Evolutionary conservation across 106 monocot species (phyloP), one percentile per base, ranked within the genome.

Genomic region (Dioscorea zingiberensis): DNA sequence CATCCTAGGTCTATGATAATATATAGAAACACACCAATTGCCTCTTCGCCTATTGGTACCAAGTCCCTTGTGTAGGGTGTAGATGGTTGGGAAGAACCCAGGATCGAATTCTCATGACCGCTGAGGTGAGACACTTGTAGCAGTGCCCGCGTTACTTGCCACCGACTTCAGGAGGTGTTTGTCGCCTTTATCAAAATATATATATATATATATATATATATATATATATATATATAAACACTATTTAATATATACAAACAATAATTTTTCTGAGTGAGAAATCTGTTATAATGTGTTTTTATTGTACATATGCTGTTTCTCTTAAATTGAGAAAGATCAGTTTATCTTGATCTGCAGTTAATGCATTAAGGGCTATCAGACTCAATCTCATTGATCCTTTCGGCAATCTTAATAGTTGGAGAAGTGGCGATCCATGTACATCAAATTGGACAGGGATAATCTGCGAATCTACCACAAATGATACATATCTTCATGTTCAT

Each of bases 341-440:
- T 48, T 53, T 71, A 25, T 67, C 46, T 67, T 73, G 13, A 62
- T 68, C 18, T 68, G 47, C 79, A 87, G 86, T 83, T 14, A 24
- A 15, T 21, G 86, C 70, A 56, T 58, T 87, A 62, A 73, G 54
- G 25, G 47, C 46, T 64, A 60, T 83, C 38, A 79, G 57, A 69
- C 67, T 60, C 58, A 75, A 61, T 63, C 73, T 87, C 48, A 60
- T 76, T 66, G 86, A 87, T 76, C 78, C 82, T 13, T 65, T 64
- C 69, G 64, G 63, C 5, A 79, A 71, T 48, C 82, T 87, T 66
- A 54, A 67, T 58, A 69, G 54, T 60, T 87, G 86, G 86, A 79
- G 63, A n/a, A 60, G 54, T 55, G 86, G 86, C 47, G 86, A 87
- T 56, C 86, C 86, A 48, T 87, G 86, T 25, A 71, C 65, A 38